These are phyloP conservation scores for Boletus albobrunnescens DNA, from an alignment of 1,284 basidiomycete genomes.

Conservation along the genomic window DNA sequence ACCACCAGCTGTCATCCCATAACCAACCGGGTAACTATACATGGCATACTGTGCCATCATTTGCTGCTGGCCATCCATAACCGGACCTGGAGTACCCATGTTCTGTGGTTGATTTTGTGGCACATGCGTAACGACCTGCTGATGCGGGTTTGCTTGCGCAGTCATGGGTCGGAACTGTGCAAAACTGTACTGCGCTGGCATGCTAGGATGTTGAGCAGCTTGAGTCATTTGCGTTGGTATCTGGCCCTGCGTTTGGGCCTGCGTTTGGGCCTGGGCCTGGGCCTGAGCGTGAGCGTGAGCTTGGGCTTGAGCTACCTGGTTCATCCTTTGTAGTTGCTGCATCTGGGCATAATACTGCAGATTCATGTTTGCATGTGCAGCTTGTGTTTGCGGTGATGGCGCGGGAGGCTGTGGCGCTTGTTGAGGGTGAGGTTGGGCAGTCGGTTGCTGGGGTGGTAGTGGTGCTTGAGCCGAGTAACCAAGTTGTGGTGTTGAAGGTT, in stretches of 20 bases:
- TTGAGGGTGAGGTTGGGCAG: slow-evolving; percentile 19
- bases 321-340: slow-evolving; percentile 17
- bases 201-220: slow-evolving; percentile 18
- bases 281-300: slow-evolving; percentile 17
- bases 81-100: slow-evolving; percentile 21
- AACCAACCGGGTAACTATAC: slow-evolving; percentile 31
- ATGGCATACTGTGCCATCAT: slow-evolving; percentile 34
- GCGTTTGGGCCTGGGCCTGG: slow-evolving; percentile 21
- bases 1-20: slow-evolving; percentile 26
- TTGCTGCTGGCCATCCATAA: slow-evolving; percentile 27
- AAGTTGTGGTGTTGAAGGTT: slow-evolving; percentile 31
- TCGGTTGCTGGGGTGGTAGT: slow-evolving; percentile 17
- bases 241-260: slow-evolving; percentile 20
- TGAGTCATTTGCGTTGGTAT: slow-evolving; percentile 24
- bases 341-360: slow-evolving; percentile 18
- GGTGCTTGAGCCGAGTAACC: slow-evolving; percentile 18
- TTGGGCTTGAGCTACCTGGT: slow-evolving; percentile 21
- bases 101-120: slow-evolving; percentile 24
- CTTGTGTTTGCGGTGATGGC: slow-evolving; percentile 22
- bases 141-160: slow-evolving; percentile 26
- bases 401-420: slow-evolving; percentile 17
- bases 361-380: slow-evolving; percentile 15
- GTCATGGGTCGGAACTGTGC: slow-evolving; percentile 21
- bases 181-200: slow-evolving; percentile 25
- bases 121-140: slow-evolving; percentile 21